Evolutionary conservation across 371 early-diverging fungal genomes (phyloP).

Genomic region (Mortierella sp.): DNA sequence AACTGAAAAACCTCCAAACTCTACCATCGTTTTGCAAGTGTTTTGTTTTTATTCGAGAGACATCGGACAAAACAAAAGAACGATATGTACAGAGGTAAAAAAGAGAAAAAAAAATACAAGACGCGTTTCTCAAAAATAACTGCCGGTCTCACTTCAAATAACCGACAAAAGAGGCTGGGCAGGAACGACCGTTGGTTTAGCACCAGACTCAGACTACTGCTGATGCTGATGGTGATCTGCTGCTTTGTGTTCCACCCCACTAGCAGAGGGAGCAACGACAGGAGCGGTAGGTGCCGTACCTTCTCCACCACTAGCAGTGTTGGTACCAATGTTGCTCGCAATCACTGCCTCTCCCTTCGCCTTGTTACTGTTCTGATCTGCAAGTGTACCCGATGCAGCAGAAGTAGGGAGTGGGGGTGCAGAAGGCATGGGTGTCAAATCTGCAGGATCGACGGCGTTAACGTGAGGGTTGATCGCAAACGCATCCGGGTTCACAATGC

Average conservation of each 20-base stretch:
- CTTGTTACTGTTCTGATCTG: background rate
- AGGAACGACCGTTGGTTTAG: background rate
- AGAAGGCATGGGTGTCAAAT: slow-evolving; percentile 4
- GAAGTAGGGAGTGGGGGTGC: background rate
- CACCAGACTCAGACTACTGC: background rate
- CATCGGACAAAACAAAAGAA: background rate
- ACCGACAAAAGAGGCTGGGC: background rate
- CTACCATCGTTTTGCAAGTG: background rate
- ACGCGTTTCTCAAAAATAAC: background rate
- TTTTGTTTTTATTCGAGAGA: background rate
- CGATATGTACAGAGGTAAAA: background rate
- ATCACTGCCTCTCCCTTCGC: background rate
- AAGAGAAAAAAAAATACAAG: background rate
- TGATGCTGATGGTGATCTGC: background rate
- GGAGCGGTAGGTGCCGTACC: background rate
- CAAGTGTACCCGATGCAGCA: background rate
- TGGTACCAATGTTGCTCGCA: background rate
- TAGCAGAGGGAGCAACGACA: background rate
- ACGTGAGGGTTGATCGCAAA: background rate
- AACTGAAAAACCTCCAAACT: no score
- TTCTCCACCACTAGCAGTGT: background rate
- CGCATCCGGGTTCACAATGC: background rate
- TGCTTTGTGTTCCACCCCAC: background rate
- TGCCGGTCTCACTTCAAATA: background rate
- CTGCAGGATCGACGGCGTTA: background rate